Conservation (phyloP, 106 monocot species). For the Amphibolis antarctica region DNA sequence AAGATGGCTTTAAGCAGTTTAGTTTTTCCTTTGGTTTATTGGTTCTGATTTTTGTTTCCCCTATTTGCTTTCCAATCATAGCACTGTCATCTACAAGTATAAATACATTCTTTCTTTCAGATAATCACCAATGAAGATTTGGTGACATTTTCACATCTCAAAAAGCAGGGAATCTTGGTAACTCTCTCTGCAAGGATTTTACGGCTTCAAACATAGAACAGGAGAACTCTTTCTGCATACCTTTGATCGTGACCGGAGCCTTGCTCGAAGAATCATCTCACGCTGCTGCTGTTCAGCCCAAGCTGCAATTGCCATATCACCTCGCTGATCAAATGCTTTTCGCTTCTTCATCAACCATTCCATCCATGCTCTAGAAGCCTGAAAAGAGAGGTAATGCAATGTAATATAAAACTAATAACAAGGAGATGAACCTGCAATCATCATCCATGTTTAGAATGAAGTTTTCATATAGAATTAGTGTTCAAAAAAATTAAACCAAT, state of each 20-base stretch:
- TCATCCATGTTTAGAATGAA: too few relatives aligned
- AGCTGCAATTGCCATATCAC: constrained; percentile 92
- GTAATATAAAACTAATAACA: background rate
- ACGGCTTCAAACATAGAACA: background rate
- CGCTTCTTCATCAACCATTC: constrained; percentile 97
- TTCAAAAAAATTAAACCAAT: background rate
- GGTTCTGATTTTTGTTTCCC: too few relatives aligned
- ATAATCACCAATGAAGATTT: too few relatives aligned
- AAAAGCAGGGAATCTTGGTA: too few relatives aligned
- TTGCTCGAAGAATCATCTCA: constrained; percentile 6
- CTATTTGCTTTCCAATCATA: too few relatives aligned
- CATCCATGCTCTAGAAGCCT: constrained; percentile 98
- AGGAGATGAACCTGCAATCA: background rate
- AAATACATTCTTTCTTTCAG: too few relatives aligned
- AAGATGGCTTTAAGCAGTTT: too few relatives aligned
- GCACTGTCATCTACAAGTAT: too few relatives aligned
- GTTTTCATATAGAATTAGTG: background rate
- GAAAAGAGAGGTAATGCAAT: constrained; percentile 3
- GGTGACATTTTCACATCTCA: too few relatives aligned
- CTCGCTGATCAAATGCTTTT: constrained; percentile 91
- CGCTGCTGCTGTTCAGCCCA: constrained; percentile 99
- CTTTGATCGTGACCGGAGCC: constrained; percentile 9
- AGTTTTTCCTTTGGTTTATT: too few relatives aligned
- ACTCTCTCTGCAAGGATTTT: background rate
- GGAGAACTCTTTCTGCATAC: background rate